Evolutionary conservation across 2,329 filamentous ascomycete species (phyloP).

Genomic region (Zasmidium angulare): DNA sequence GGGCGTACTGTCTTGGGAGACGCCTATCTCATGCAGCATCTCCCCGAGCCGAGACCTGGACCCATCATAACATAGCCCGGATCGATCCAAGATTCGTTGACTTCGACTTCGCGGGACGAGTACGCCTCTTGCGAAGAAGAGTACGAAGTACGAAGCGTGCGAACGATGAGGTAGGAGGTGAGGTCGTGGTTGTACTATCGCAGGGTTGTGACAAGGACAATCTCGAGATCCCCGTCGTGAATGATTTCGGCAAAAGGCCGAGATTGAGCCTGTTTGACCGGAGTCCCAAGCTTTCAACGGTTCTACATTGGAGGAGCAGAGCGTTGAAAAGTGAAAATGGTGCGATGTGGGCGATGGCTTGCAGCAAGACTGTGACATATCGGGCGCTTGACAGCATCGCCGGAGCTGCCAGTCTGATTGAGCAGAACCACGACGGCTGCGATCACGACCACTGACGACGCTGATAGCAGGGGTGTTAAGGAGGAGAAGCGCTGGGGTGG

Average conservation of each 20-base stretch:
- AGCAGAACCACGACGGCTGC: too few species aligned
- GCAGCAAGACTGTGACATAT: background rate
- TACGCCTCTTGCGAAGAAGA: background rate
- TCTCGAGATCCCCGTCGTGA: background rate
- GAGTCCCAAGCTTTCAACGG: background rate
- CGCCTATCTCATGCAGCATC: conserved; percentile 3
- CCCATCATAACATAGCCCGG: background rate
- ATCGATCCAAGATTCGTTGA: background rate
- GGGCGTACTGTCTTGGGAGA: background rate
- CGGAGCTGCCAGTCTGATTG: too few species aligned
- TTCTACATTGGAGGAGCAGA: background rate
- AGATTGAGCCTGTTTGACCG: background rate
- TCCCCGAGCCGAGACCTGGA: background rate
- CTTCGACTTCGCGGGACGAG: background rate
- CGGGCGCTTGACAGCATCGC: too few species aligned
- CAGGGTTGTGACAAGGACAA: background rate
- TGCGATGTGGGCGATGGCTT: background rate
- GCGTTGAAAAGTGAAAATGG: background rate
- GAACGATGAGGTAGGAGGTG: background rate
- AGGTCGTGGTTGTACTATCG: background rate
- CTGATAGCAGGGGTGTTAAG: background rate
- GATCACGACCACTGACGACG: too few species aligned
- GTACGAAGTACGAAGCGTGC: too few species aligned
- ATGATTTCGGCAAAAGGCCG: background rate
- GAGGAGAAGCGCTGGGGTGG: background rate